Conservation (phyloP, 768 basidiomycete species). For the Ramaria sp. region DNA sequence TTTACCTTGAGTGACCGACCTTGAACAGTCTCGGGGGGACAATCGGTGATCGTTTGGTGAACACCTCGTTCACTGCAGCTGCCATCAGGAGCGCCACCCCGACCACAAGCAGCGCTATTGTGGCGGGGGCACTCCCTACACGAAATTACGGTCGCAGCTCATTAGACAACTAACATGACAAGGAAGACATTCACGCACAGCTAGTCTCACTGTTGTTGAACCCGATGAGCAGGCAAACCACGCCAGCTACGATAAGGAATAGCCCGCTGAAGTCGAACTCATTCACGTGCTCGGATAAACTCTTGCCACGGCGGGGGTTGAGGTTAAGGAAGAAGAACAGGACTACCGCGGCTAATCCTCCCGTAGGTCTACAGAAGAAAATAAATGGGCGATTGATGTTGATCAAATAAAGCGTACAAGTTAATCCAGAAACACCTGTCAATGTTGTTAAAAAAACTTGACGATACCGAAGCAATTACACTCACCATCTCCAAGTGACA, state of each 20-base stretch:
- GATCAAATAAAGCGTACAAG: slow-evolving; percentile 14
- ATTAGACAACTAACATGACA: not conserved
- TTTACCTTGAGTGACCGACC: slow-evolving; percentile 8
- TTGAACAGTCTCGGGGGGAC: slow-evolving; percentile 30
- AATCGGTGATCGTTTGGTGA: slow-evolving; percentile 25
- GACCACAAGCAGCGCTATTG: slow-evolving; percentile 27
- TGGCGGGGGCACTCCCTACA: slow-evolving; percentile 21
- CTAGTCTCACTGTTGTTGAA: slow-evolving; percentile 25
- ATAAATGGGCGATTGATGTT: not conserved
- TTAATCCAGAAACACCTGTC: slow-evolving; percentile 58
- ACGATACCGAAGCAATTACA: slow-evolving; percentile 6
- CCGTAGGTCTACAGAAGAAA: slow-evolving; percentile 21
- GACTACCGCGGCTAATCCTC: slow-evolving; percentile 21
- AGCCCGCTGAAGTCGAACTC: slow-evolving; percentile 34
- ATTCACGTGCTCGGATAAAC: slow-evolving; percentile 21
- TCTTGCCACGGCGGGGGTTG: slow-evolving; percentile 22
- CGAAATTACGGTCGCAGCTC: not conserved
- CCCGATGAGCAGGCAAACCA: slow-evolving; percentile 29
- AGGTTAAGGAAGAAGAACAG: slow-evolving; percentile 27
- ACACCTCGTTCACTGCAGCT: slow-evolving; percentile 24
- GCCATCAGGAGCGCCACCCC: slow-evolving; percentile 22
- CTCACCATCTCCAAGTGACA: slow-evolving; percentile 70
- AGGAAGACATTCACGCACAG: slow-evolving; percentile 16
- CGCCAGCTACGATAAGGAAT: slow-evolving; percentile 21
- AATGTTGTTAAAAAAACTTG: not conserved